phyloP scores from a whole-genome alignment of 108 stramenopile species.

The Skeletonema tropicum region DNA sequence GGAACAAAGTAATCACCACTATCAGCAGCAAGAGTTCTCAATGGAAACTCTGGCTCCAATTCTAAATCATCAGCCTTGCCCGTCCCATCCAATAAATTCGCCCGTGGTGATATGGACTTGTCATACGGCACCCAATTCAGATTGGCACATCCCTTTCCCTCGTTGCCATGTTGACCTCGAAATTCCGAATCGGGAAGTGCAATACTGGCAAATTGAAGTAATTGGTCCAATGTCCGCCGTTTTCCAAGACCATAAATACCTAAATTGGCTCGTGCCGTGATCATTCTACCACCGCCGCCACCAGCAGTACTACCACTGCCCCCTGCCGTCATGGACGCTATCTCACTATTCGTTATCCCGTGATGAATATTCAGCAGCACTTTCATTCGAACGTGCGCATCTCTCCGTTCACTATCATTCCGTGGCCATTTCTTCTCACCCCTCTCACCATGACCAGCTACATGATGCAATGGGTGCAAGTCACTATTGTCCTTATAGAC shows the following conservation, averaged over 20 bases:
- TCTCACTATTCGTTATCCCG: slow-evolving; percentile 30
- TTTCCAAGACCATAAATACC: slow-evolving; percentile 86
- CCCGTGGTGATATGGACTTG: slow-evolving; percentile 70
- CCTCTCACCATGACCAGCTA: slow-evolving; percentile 55
- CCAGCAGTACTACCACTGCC: neutral
- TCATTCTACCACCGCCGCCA: slow-evolving; percentile 35
- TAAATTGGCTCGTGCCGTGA: slow-evolving; percentile 63
- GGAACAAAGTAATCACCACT: slow-evolving; percentile 38
- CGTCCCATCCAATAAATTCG: slow-evolving; percentile 68
- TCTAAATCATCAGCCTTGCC: slow-evolving; percentile 75
- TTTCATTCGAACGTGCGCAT: slow-evolving; percentile 51
- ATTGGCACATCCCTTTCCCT: slow-evolving; percentile 54
- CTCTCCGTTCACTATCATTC: slow-evolving; percentile 43
- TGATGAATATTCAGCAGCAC: slow-evolving; percentile 47
- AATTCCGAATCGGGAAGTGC: slow-evolving; percentile 44
- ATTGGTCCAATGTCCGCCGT: slow-evolving; percentile 74
- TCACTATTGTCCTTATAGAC: slow-evolving; percentile 61
- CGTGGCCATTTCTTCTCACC: slow-evolving; percentile 75
- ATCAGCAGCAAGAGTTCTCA: slow-evolving; percentile 60
- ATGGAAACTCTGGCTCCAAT: slow-evolving; percentile 77
- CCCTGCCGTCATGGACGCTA: slow-evolving; percentile 16
- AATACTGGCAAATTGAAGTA: slow-evolving; percentile 73
- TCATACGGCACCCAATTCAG: slow-evolving; percentile 75
- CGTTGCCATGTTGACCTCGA: slow-evolving; percentile 34
- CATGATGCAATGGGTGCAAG: slow-evolving; percentile 47